Evolutionary conservation across 148 eudicot genomes (phyloP).

Genomic region (Polygonum aviculare): DNA sequence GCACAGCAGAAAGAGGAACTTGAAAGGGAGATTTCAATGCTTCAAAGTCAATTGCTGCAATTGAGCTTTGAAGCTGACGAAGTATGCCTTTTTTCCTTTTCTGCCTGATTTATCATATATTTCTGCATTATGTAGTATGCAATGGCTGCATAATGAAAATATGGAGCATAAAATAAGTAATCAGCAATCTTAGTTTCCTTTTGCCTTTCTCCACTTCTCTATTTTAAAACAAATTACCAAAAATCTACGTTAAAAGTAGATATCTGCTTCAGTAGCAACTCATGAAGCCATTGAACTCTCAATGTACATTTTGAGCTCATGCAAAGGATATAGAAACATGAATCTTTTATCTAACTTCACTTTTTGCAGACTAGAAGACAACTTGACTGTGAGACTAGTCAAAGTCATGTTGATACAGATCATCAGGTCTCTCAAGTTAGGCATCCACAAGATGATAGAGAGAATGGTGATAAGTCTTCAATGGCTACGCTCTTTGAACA

Average conservation of each 20-base stretch:
- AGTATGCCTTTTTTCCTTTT: constrained; percentile 24
- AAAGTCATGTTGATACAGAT: constrained; percentile 32
- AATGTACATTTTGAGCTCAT: neutral
- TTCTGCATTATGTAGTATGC: neutral
- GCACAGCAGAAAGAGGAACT: constrained; percentile 51
- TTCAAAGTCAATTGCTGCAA: constrained; percentile 69
- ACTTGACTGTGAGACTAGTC: constrained; percentile 39
- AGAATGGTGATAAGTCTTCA: constrained; percentile 55
- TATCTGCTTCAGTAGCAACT: neutral
- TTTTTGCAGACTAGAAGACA: constrained; percentile 56
- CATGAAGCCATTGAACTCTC: neutral
- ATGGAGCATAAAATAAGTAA: neutral
- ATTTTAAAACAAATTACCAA: neutral
- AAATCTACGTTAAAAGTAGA: neutral
- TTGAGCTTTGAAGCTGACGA: constrained; percentile 85
- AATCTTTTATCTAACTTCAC: constrained; percentile 14
- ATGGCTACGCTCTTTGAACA: constrained; percentile 92
- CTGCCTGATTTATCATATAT: neutral
- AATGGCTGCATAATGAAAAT: neutral
- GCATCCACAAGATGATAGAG: constrained; percentile 50
- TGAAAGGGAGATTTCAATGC: constrained; percentile 68
- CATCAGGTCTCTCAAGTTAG: constrained; percentile 45
- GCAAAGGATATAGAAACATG: neutral
- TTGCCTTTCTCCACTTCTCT: neutral
- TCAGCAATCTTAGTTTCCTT: neutral